A percentile compares a stretch with the other conserved stretches of the same genome.
Conservation (phyloP, 192 early-diverging fungal genomes). For the Thamnidium elegans region DNA sequence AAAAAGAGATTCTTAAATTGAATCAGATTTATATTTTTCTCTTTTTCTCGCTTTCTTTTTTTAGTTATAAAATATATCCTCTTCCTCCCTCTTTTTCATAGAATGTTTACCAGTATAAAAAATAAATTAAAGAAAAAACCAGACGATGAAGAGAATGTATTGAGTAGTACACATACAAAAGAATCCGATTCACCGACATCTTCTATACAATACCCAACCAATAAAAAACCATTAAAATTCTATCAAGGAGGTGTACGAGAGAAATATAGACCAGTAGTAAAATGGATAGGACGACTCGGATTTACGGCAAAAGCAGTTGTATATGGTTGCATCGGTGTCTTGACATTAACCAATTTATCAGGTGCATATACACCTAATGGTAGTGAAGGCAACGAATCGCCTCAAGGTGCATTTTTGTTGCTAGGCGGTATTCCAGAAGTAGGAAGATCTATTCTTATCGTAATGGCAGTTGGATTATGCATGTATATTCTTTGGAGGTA, state of each 20-base stretch:
- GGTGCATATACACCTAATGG: conserved; percentile 32
- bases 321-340: conserved; percentile 43
- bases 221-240: background rate
- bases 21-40: background rate
- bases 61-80: background rate
- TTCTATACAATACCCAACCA: too few relatives aligned
- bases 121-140: background rate
- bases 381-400: conserved; percentile 36
- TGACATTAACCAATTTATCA: conserved; percentile 38
- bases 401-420: conserved; percentile 44
- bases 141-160: too few relatives aligned
- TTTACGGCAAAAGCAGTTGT: conserved; percentile 47
- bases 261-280: background rate
- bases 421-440: conserved; percentile 36
- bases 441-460: conserved; percentile 35
- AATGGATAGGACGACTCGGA: conserved; percentile 38
- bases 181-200: too few relatives aligned
- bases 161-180: too few relatives aligned
- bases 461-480: conserved; percentile 41
- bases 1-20: too few relatives aligned
- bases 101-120: background rate
- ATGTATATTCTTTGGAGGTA: conserved; percentile 46
- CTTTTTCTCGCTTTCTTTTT: background rate
- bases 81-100: too few relatives aligned
- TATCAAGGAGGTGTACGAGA: conserved; percentile 20